Evolutionary conservation across 176 grass and related monocot species (phyloP).

Genomic region (Aegilops longissima): DNA sequence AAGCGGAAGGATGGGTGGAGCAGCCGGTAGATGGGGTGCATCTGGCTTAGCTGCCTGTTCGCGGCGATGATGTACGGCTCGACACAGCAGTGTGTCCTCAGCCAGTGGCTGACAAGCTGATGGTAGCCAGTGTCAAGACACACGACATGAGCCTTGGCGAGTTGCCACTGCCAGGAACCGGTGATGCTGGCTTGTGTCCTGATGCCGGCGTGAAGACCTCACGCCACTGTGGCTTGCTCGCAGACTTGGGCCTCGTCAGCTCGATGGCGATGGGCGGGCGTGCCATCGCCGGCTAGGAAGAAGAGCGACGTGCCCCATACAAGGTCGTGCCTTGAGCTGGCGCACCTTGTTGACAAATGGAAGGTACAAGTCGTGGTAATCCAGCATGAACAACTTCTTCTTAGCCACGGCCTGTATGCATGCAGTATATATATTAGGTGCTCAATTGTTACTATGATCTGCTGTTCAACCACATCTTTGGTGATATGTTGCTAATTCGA

Average conservation of each 20-base stretch:
- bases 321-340: constrained; percentile 37
- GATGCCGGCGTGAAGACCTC: constrained; percentile 37
- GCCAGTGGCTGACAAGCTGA: constrained; percentile 46
- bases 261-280: constrained; percentile 67
- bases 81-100: constrained; percentile 65
- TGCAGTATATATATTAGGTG: no score
- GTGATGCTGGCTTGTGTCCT: no score
- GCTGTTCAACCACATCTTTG: no score
- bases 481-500: no score
- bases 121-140: constrained; percentile 66
- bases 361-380: constrained; percentile 72
- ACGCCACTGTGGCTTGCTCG: constrained; percentile 33
- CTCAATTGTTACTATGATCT: no score
- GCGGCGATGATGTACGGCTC: constrained; percentile 86
- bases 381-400: constrained; percentile 73
- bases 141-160: constrained; percentile 65
- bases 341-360: constrained; percentile 59
- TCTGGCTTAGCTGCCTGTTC: constrained; percentile 74
- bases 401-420: constrained; percentile 27
- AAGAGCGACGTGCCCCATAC: constrained; percentile 64
- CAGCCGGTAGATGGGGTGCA: constrained; percentile 79
- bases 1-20: constrained; percentile 85
- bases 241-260: constrained; percentile 43
- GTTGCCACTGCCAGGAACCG: constrained; percentile 56
- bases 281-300: constrained; percentile 39